A percentile compares a stretch with the other conserved stretches of the same genome.
phyloP scores from a whole-genome alignment of 495 filamentous ascomycete genomes.

The Tuber magnatum region DNA sequence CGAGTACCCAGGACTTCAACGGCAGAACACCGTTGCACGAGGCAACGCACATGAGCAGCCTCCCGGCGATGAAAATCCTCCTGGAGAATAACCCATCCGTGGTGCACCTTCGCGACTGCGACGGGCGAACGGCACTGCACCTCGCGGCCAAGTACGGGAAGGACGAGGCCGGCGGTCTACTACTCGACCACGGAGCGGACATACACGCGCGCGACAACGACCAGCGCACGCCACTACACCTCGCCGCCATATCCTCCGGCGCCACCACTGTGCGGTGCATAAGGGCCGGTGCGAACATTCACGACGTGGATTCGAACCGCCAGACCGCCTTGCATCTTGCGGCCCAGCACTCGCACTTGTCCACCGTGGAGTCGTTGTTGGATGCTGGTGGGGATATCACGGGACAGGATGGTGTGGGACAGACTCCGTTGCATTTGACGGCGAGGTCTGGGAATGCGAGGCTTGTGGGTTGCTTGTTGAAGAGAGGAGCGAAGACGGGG shows the following conservation, averaged over 20 bases:
- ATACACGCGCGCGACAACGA: background rate
- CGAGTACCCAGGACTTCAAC: constrained; percentile 16
- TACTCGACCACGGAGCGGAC: constrained; percentile 7
- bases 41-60: constrained; percentile 15
- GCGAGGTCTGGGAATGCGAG: constrained; percentile 2
- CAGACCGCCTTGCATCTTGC: constrained; percentile 9
- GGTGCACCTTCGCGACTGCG: background rate
- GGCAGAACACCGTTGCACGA: constrained; percentile 21
- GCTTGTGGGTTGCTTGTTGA: constrained; percentile 10
- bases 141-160: constrained; percentile 9
- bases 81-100: constrained; percentile 21
- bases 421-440: constrained; percentile 7
- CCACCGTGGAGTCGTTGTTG: constrained; percentile 6
- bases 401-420: background rate
- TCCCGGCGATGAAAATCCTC: constrained; percentile 14
- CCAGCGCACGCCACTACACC: constrained; percentile 12
- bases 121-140: constrained; percentile 8
- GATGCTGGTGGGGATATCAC: constrained; percentile 21
- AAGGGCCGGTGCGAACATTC: background rate
- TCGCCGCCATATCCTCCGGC: constrained; percentile 3
- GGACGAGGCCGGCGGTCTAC: background rate
- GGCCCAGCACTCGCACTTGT: constrained; percentile 5
- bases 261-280: background rate
- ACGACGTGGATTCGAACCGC: background rate
- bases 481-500: constrained; percentile 3